phyloP scores from a whole-genome alignment of 495 filamentous ascomycete species.

The Tuber borchii region DNA sequence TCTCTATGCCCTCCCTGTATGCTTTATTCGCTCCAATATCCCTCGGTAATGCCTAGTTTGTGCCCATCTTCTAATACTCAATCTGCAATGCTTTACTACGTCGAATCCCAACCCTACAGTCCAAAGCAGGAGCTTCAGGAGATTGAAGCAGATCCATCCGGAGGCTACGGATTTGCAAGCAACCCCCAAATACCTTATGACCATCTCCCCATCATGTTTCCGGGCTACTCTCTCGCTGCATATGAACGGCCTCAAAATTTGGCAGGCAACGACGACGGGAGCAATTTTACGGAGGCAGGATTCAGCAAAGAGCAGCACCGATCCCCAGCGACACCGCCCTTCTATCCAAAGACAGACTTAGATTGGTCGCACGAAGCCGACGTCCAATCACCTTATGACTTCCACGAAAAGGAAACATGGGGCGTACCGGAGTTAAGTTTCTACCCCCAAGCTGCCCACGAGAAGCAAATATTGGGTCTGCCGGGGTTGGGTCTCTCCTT shows the following conservation, averaged over 20 bases:
- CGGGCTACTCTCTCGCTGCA: no score
- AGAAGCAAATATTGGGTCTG: background rate
- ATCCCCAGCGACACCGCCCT: background rate
- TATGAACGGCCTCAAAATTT: background rate
- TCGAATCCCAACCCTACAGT: background rate
- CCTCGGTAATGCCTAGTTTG: no score
- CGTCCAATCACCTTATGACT: background rate
- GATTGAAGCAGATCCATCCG: no score
- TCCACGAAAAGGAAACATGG: background rate
- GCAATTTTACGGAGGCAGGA: background rate
- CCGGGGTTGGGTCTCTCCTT: background rate
- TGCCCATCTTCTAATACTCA: background rate
- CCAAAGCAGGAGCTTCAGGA: background rate
- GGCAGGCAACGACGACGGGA: background rate
- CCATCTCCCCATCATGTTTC: no score
- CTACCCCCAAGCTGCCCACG: background rate
- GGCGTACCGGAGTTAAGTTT: background rate
- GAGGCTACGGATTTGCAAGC: no score
- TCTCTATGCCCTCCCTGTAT: background rate
- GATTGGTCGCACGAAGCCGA: background rate
- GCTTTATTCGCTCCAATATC: background rate
- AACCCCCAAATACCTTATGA: no score
- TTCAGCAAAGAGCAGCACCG: background rate
- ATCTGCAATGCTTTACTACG: background rate
- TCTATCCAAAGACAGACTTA: rapidly evolving